Evolutionary conservation across 805 yeast species (phyloP).

Genomic region (Myxozyma nipponensis): DNA sequence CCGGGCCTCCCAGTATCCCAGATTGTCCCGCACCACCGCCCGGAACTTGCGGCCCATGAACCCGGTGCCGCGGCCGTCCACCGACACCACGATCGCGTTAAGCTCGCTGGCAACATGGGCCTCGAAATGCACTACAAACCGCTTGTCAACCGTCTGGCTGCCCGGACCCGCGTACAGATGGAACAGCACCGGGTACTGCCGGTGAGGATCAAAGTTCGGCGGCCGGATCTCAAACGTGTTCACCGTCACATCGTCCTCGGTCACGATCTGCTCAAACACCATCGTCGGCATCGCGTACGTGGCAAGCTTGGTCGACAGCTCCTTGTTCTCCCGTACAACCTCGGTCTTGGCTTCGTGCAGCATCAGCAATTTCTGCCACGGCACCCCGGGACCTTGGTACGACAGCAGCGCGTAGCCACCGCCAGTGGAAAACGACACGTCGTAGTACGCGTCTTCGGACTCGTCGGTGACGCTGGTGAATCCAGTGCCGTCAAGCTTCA

Average conservation of each 20-base stretch:
- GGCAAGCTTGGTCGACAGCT: slow-evolving; percentile 29
- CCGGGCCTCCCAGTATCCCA: slow-evolving; percentile 76
- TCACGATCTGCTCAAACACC: slow-evolving; percentile 44
- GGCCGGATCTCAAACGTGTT: slow-evolving; percentile 79
- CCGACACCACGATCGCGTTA: slow-evolving; percentile 83
- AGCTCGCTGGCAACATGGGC: slow-evolving; percentile 72
- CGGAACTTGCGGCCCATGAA: slow-evolving; percentile 76
- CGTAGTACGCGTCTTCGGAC: slow-evolving; percentile 58
- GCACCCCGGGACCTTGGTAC: slow-evolving; percentile 77
- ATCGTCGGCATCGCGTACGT: slow-evolving; percentile 57
- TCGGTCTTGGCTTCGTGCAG: slow-evolving; percentile 41
- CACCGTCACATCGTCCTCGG: slow-evolving; percentile 46
- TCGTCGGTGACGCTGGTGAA: slow-evolving; percentile 49
- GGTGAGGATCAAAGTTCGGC: slow-evolving; percentile 55
- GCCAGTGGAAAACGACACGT: slow-evolving; percentile 75
- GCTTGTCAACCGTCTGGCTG: slow-evolving; percentile 71
- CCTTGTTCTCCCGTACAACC: slow-evolving; percentile 33
- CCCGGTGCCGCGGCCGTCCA: slow-evolving; percentile 97
- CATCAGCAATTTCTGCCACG: slow-evolving; percentile 69
- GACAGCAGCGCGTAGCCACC: slow-evolving; percentile 64
- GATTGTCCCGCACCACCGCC: slow-evolving; percentile 69
- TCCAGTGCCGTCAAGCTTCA: slow-evolving; percentile 49
- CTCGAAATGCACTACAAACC: slow-evolving; percentile 62
- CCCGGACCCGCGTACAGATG: slow-evolving; percentile 96
- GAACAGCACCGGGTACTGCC: slow-evolving; percentile 80